Evolutionary conservation across 2,329 filamentous ascomycete genomes (phyloP).

Genomic region (Epichloe scottii): DNA sequence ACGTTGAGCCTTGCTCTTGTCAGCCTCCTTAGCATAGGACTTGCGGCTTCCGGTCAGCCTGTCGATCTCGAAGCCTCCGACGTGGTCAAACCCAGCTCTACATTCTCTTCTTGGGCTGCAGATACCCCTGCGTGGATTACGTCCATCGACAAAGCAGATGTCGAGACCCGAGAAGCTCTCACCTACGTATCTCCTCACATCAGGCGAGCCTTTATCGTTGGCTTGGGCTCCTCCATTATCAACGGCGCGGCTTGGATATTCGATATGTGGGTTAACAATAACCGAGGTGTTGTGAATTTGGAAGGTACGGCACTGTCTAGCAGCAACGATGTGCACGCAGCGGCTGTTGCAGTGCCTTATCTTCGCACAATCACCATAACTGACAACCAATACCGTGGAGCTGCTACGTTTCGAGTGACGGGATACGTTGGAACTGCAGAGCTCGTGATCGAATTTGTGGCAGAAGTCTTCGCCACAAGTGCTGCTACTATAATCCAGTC

Average conservation of each 20-base stretch:
- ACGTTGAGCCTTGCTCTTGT: neutral
- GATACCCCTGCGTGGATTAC: neutral
- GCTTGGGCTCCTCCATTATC: neutral
- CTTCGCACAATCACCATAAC: neutral
- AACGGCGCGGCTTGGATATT: neutral
- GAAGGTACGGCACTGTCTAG: neutral
- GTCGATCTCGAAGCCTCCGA: neutral
- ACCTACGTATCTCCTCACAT: neutral
- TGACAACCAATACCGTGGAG: neutral
- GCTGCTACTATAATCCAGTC: neutral
- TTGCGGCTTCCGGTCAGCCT: neutral
- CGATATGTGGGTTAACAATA: neutral
- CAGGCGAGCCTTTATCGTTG: neutral
- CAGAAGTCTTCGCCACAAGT: neutral
- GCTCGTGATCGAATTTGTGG: neutral
- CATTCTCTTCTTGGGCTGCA: neutral
- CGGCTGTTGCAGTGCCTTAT: neutral
- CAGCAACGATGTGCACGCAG: neutral
- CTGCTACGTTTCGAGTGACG: neutral
- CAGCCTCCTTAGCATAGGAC: neutral
- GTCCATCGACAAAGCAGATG: neutral
- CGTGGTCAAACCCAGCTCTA: neutral
- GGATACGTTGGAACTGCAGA: neutral
- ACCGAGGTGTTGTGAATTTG: neutral
- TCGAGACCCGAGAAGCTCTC: neutral